Base-by-base conservation (phyloP, 768 basidiomycete species). In the Mycena floridula region DNA sequence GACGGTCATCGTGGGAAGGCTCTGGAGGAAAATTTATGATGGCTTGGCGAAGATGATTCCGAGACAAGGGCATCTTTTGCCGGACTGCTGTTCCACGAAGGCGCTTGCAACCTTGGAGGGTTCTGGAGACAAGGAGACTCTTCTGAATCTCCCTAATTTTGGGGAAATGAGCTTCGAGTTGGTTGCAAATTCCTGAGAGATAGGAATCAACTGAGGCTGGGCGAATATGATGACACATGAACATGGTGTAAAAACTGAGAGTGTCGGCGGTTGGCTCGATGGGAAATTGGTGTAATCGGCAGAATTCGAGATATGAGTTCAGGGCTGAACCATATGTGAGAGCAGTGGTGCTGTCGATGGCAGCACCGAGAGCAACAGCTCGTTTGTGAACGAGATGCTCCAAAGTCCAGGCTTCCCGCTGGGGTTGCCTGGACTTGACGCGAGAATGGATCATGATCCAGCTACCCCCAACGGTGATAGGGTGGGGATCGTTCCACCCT, bases 281-380 rank as follows among this genome's bases (percentile, higher is more conserved):
- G 4, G 67, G 57, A 11, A 69, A 51, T 2, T 57, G 5, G 43
- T 73, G 69, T 0, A 47, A 1, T 0, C 46, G 22, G 28, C 58
- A 55, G 50, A 73, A 72, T 0, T 54, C 49, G 8, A 70, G 21
- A 35, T 71, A 73, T 2, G 64, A 70, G 22, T 67, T 59, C 18
- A 68, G 46, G 7, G 62, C 58, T 0, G 66, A 68, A 0, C 53
- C 42, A 48, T 72, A 72, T 0, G 56, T 43, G 0, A 18, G 1
- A 0, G 15, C 4, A 0, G 64, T 60, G 3, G 55, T 54, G 0
- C 11, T 13, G 15, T 65, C 59, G 16, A 71, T 45, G 0, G 63
- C 47, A 2, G n/a, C n/a, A n/a, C n/a, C n/a, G n/a, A n/a, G n/a
- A n/a, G n/a, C n/a, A n/a, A n/a, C n/a, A n/a, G 60, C 50, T 7